Base-by-base conservation (phyloP, 2,329 filamentous ascomycete species). In the Nannizziopsis arthrosporioides region DNA sequence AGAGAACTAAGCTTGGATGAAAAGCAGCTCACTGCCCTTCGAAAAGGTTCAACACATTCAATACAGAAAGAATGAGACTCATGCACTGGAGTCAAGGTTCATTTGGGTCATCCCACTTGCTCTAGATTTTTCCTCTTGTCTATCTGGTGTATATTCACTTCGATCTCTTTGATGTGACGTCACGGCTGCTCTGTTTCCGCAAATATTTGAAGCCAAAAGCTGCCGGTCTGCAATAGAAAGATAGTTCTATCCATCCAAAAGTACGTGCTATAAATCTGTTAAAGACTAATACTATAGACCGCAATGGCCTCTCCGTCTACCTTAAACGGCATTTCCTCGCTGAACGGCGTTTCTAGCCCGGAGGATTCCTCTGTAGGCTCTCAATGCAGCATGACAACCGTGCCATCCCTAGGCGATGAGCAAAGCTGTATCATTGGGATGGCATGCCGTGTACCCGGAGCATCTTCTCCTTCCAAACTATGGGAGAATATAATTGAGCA, bases 391-490 rank as follows among this genome's bases (percentile, higher is more conserved):
- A 38, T 38, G 36, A 38, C 36, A 14, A 38, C 36, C 7, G 36
- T 18, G 14, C 36, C 36, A 38, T 38, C 36, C 8, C 36, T n/a
- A 3, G 14, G 14, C 9, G 14, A 38, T 38, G 36, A 38, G 8
- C 36, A 38, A 38, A 38, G 36, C 36, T 38, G 36, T 38, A 15
- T 38, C 36, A 15, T 38, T 38, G 36, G 36, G 36, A 38, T 51
- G 45, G 46, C 36, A 14, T 51, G 49, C 27, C 49, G 49, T n/a
- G 40, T 51, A 30, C 49, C 49, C 11, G 49, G 49, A 6, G 49
- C 49, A 32, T 37, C 22, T 12, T 40, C 40, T 27, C 46, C 49
- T 7, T 45, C 42, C 36, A 48, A 51, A 30, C 49, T 51, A 12
- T 51, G 49, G 49, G 37, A 49, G 36, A 38, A 38, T 22, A 41